Evolutionary conservation across 768 basidiomycete genomes (phyloP), one percentile per base, ranked within the genome.

Genomic region (Stropharia rugosoannulata): DNA sequence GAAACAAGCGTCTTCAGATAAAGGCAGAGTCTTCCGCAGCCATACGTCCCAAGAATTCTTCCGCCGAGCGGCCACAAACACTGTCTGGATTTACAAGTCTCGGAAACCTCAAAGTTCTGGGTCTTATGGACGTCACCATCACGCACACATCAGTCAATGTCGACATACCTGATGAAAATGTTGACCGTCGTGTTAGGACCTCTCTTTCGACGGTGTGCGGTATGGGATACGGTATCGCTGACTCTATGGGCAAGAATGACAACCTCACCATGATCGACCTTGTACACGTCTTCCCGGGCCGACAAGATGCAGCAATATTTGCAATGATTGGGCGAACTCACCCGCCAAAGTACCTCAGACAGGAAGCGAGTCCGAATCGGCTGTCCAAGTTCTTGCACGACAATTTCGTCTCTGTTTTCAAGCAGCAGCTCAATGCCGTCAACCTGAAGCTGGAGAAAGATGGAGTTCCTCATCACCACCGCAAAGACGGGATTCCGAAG

Each of bases 41-140:
- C 19, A 35, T 46, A 15, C 56, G 54, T 2, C 42, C 38, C 16
- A 60, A 51, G 43, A 51, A 57, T 15, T 22, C 42, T 27, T 38
- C 27, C 6, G 46, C 42, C n/a, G 43, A 19, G 19, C n/a, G 39
- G 9, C 52, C 55, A 13, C 71, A 75, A 36, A 73, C 74, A 37
- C 80, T 95, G 6, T 86, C 93, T 16, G 93, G 93, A 56, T 99
- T 98, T 73, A 86, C 87, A 12, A 83, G 82, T n/a, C 80, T 98
- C n/a, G 80, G 80, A 0, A 84, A 93, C 55, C 79, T 99, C 39
- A 88, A 87, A 25, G 86, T 95, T 10, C 82, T 99, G 10, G 97
- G 97, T n/a, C 81, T 99, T 37, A 99, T 98, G 91, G 97, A 98
- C 68, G 93, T 99, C 59, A 86, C 88, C 3, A 87, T 98, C 55